Evolutionary conservation across 805 yeast species (phyloP), one percentile per base, ranked within the genome.

Genomic region (Lipomyces sp.): DNA sequence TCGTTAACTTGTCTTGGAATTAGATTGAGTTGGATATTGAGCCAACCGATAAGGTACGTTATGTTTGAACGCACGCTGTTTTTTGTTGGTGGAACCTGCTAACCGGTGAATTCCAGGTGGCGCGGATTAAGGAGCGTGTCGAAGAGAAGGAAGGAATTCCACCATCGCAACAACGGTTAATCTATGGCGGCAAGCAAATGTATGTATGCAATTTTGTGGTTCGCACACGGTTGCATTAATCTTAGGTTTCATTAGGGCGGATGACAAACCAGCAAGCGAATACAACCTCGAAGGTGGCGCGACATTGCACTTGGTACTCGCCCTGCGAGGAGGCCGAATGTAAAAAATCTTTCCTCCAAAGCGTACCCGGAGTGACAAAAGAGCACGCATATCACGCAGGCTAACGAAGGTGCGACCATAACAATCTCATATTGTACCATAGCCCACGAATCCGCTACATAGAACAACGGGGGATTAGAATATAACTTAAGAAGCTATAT

Each of bases 61-160:
- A 24, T 15, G 10, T 42, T 3, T n/a, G 48, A 10, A 24, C 48
- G 7, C 5, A 42, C 29, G 8, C 18, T 15, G 13, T 55, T 34
- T 11, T 35, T 30, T 11, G 48, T 37, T n/a, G 24, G n/a, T 7
- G 2, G 48, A n/a, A 30, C 24, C 24, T n/a, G 56, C 15, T 24
- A 24, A 33, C 29, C 24, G 42, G 4, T 37, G 30, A 15, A 15
- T 15, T 18, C 4, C 76, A 76, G 70, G 83, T 90, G 65, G 84
- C 86, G 68, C 85, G 89, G 59, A 87, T 94, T 78, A 94, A 94
- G 78, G 98, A 94, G 76, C 85, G 89, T 76, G 86, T 94, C 80
- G 98, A 95, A 77, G 97, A 94, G 75, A 91, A 91, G 74, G 98
- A 94, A 77, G 99, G 98, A 1, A 94, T 94, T 64, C 97, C 98